Percentiles rank a stretch among this genome's conserved stretches.
These are phyloP conservation scores for Paraphoma sp. DNA, from an alignment of 2,329 filamentous ascomycete species.

Conservation along the genomic window DNA sequence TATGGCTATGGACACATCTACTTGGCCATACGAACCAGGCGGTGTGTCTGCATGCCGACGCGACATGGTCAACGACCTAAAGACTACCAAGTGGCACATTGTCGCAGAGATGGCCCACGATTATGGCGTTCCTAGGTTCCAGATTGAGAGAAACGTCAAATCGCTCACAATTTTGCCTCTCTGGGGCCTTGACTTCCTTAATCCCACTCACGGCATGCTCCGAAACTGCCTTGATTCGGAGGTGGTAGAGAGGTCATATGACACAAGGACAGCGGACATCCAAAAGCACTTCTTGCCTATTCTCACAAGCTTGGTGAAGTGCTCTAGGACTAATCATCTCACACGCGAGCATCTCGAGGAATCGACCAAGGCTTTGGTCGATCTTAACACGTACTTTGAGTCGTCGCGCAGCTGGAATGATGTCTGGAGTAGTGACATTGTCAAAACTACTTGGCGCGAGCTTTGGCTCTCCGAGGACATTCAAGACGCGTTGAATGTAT, in stretches of 20 bases:
- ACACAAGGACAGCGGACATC: slow-evolving; percentile 40
- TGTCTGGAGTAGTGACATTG: slow-evolving; percentile 50
- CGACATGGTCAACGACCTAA: slow-evolving; percentile 48
- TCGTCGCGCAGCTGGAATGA: slow-evolving; percentile 51
- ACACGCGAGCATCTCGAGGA: slow-evolving; percentile 43
- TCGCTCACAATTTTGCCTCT: slow-evolving; percentile 48
- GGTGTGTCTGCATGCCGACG: slow-evolving; percentile 48
- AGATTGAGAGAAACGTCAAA: slow-evolving; percentile 49
- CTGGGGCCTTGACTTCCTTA: slow-evolving; percentile 49
- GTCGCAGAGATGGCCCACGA: slow-evolving; percentile 49
- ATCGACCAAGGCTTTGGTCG: slow-evolving; percentile 45
- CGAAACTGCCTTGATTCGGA: slow-evolving; percentile 46
- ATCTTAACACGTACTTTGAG: slow-evolving; percentile 52
- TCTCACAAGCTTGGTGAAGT: slow-evolving; percentile 44
- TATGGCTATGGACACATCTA: slow-evolving; percentile 46
- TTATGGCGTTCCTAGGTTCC: slow-evolving; percentile 48
- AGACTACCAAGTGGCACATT: slow-evolving; percentile 49
- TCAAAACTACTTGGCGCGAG: slow-evolving; percentile 53
- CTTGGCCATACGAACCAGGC: slow-evolving; percentile 49
- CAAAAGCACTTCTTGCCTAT: slow-evolving; percentile 46
- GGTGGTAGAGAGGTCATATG: slow-evolving; percentile 37
- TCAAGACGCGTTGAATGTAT: slow-evolving; percentile 45
- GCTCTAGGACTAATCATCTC: slow-evolving; percentile 43
- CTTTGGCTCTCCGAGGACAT: slow-evolving; percentile 52
- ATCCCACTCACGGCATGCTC: slow-evolving; percentile 48